Evolutionary conservation across 2,329 filamentous ascomycete genomes (phyloP).

Genomic region (Colletotrichum falcatum): DNA sequence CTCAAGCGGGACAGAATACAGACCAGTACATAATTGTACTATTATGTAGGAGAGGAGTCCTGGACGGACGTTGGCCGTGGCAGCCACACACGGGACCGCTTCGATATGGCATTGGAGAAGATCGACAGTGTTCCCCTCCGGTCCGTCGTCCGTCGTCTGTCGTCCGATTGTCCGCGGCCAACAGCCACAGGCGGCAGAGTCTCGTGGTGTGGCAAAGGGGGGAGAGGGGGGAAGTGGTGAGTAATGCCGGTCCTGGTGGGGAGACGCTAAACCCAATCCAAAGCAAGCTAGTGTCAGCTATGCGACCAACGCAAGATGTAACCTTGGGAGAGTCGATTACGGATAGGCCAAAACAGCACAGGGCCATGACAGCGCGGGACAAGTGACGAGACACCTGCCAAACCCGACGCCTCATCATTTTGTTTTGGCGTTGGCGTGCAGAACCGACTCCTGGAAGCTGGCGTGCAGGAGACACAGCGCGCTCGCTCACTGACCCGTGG

Average conservation of each 20-base stretch:
- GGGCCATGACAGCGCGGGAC: background rate
- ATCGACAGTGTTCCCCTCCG: slow-evolving; percentile 10
- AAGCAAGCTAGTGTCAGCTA: slow-evolving; percentile 39
- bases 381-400: background rate
- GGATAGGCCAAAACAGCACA: slow-evolving; percentile 3
- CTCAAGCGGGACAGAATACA: slow-evolving; percentile 12
- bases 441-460: background rate
- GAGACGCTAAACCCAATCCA: slow-evolving; percentile 37
- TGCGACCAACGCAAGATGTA: background rate
- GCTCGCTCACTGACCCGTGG: slow-evolving; percentile 11
- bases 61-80: slow-evolving; percentile 26
- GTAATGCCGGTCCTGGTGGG: slow-evolving; percentile 11
- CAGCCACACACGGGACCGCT: slow-evolving; percentile 3
- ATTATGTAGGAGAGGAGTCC: slow-evolving; percentile 4
- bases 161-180: slow-evolving; percentile 10
- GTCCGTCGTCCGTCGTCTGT: slow-evolving; percentile 3
- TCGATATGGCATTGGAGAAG: background rate
- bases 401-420: background rate
- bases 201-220: background rate
- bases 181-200: slow-evolving; percentile 16
- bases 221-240: background rate
- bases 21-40: no score
- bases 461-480: background rate
- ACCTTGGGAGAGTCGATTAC: slow-evolving; percentile 5
- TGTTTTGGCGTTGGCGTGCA: background rate